These are phyloP conservation scores for Kluyveromyces nonfermentans DNA, from an alignment of 805 yeast genomes.

Conservation along the genomic window DNA sequence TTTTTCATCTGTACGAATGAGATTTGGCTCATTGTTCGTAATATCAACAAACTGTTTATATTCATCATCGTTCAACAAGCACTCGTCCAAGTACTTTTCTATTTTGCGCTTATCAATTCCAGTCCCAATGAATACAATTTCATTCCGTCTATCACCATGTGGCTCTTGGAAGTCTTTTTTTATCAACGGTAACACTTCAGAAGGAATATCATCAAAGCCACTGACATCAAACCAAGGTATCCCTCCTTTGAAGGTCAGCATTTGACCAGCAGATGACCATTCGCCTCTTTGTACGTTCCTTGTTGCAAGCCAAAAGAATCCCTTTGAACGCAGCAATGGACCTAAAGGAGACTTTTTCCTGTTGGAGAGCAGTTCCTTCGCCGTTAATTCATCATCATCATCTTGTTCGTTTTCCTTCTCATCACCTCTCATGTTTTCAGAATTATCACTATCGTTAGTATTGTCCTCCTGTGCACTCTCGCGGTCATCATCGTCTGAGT, in stretches of 20 bases:
- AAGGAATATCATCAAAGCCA: conserved; percentile 29
- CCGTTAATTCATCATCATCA: conserved; percentile 25
- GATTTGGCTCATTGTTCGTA: conserved; percentile 22
- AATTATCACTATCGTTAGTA: conserved; percentile 23
- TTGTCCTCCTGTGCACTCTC: conserved; percentile 23
- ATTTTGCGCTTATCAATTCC: conserved; percentile 26
- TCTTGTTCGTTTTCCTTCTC: conserved; percentile 25
- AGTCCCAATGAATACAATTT: conserved; percentile 38
- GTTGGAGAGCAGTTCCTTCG: conserved; percentile 27
- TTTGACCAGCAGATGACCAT: conserved; percentile 37
- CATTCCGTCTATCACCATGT: conserved; percentile 38
- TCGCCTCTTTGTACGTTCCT: conserved; percentile 34
- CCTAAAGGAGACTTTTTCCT: conserved; percentile 32
- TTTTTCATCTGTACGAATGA: conserved; percentile 27
- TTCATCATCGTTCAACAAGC: conserved; percentile 35
- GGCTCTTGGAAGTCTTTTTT: conserved; percentile 32
- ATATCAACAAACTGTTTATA: conserved; percentile 23
- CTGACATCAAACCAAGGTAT: conserved; percentile 35
- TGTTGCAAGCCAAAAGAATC: conserved; percentile 38
- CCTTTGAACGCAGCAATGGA: conserved; percentile 34
- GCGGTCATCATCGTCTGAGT: conserved; percentile 13
- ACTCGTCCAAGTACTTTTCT: conserved; percentile 28
- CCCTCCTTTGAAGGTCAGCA: conserved; percentile 35
- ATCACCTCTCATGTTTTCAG: conserved; percentile 26
- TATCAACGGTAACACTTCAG: conserved; percentile 25